These are phyloP conservation scores for Xylaria hypoxylon DNA, from an alignment of 2,329 filamentous ascomycete species.

Conservation along the genomic window DNA sequence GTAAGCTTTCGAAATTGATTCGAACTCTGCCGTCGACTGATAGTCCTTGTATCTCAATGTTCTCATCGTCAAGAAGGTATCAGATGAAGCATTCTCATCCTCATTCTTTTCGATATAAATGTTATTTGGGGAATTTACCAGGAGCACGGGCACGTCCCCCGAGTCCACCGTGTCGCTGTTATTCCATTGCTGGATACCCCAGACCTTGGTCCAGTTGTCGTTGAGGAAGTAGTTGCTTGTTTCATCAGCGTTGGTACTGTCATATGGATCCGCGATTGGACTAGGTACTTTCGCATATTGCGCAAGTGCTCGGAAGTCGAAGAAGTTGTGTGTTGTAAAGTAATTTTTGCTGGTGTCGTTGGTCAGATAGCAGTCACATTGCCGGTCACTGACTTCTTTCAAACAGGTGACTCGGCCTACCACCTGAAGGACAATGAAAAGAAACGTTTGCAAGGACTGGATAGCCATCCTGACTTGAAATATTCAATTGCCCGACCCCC, in stretches of 20 bases:
- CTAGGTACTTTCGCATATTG: conserved; percentile 53
- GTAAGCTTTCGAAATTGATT: conserved; percentile 54
- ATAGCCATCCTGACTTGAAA: conserved; percentile 35
- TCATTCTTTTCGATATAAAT: conserved; percentile 59
- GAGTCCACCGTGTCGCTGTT: conserved; percentile 47
- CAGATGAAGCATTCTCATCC: conserved; percentile 51
- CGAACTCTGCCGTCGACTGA: conserved; percentile 63
- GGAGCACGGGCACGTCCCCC: conserved; percentile 51
- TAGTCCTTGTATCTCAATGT: conserved; percentile 58
- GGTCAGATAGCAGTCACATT: conserved; percentile 62
- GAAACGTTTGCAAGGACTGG: conserved; percentile 27
- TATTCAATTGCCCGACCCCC: conserved; percentile 7
- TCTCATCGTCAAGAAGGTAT: conserved; percentile 62
- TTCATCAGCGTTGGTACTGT: conserved; percentile 46
- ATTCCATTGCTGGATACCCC: conserved; percentile 54
- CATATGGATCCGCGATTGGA: conserved; percentile 46
- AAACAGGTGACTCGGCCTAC: conserved; percentile 37
- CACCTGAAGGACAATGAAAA: conserved; percentile 39
- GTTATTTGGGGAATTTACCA: conserved; percentile 57
- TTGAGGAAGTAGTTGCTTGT: conserved; percentile 51
- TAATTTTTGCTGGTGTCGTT: conserved; percentile 58
- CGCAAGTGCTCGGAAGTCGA: conserved; percentile 60
- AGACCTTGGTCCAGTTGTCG: conserved; percentile 48
- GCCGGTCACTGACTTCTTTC: conserved; percentile 42
- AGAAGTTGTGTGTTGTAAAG: conserved; percentile 61